Conservation (phyloP, 164 flowering plant genomes). For the Santalum album region DNA sequence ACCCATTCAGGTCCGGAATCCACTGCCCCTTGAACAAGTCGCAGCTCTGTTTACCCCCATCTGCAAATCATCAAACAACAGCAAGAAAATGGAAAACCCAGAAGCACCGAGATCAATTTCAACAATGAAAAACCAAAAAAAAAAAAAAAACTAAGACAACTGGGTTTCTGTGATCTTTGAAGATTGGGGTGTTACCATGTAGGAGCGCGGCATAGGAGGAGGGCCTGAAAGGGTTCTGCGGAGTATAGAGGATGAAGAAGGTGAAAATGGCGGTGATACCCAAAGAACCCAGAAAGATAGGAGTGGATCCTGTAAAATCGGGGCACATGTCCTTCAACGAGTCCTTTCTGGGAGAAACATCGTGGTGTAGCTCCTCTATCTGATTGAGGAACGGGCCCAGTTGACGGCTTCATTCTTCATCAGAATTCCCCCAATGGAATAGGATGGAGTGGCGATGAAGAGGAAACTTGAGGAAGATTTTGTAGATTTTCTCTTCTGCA, state of each 20-base stretch:
- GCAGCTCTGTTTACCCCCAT: conserved; percentile 15
- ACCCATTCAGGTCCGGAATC: conserved; percentile 31
- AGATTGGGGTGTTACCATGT: no score
- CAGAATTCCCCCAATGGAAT: background rate
- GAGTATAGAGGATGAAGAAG: conserved; percentile 6
- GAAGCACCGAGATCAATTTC: background rate
- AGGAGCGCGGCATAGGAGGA: no score
- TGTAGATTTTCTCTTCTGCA: no score
- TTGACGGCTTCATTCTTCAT: conserved; percentile 1
- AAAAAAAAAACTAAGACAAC: no score
- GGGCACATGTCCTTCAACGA: background rate
- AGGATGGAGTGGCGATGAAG: background rate
- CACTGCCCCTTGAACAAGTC: conserved; percentile 43
- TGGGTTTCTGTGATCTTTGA: no score
- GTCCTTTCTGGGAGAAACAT: conserved; percentile 2
- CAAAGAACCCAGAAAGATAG: background rate
- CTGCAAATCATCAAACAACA: background rate
- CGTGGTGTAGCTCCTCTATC: background rate
- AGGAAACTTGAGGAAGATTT: no score
- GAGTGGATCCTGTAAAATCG: background rate
- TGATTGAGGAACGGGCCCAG: background rate
- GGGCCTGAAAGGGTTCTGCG: conserved; percentile 1
- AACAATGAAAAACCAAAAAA: background rate
- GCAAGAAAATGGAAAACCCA: no score
- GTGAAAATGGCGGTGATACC: conserved; percentile 3